Percentiles rank a stretch among this genome's conserved stretches.
phyloP scores from a whole-genome alignment of 352 stramenopile species.

The Thraustochytrium striatum region DNA sequence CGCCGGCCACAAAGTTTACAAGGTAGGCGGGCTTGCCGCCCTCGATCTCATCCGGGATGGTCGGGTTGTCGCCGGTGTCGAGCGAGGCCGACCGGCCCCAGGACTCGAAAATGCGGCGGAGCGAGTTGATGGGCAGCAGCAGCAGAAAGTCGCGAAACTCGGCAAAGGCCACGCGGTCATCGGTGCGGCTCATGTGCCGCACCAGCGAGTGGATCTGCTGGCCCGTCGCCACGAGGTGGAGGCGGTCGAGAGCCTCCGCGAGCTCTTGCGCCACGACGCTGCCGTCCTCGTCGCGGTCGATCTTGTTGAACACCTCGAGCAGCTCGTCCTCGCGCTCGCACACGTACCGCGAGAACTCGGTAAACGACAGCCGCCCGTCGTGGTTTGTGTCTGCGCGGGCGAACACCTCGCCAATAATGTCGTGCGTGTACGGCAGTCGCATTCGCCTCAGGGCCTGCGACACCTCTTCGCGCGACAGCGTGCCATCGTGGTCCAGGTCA shows the following conservation, averaged over 20 bases:
- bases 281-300: conserved; percentile 23
- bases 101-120: conserved; percentile 29
- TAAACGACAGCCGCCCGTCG: not conserved
- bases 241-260: not conserved
- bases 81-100: conserved; percentile 27
- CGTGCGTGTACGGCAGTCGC: conserved; percentile 16
- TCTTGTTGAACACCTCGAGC: not conserved
- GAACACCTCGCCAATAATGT: conserved; percentile 40
- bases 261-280: conserved; percentile 1
- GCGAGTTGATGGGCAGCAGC: conserved; percentile 16
- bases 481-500: conserved; percentile 35
- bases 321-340: not conserved
- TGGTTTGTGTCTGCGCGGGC: not conserved
- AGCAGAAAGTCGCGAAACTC: conserved; percentile 41
- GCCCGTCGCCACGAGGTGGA: conserved; percentile 16
- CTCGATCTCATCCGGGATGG: conserved; percentile 22
- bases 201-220: conserved; percentile 24
- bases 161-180: not conserved
- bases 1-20: conserved; percentile 50
- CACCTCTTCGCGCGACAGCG: conserved; percentile 20
- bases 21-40: conserved; percentile 39
- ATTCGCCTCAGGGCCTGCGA: not conserved
- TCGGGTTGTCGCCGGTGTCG: conserved; percentile 16
- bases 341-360: conserved; percentile 22
- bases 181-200: conserved; percentile 8